A percentile compares a stretch with the other conserved stretches of the same genome.
phyloP scores from a whole-genome alignment of 1,284 basidiomycete genomes.

The Clitocybe nebularis region DNA sequence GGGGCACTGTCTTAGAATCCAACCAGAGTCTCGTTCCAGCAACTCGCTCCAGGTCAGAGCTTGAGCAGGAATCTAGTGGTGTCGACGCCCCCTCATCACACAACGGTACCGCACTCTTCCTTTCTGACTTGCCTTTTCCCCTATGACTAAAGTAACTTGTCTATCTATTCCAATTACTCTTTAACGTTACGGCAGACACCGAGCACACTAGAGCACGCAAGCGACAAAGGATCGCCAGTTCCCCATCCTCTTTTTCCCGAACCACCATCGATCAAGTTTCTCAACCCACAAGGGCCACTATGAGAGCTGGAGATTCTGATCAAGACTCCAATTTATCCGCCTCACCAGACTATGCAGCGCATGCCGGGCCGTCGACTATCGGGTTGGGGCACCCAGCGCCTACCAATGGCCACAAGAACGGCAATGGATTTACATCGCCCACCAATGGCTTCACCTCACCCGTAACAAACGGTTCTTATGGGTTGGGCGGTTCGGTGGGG shows the following conservation, averaged over 20 bases:
- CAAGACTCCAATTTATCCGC: slow-evolving; percentile 46
- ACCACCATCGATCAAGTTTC: slow-evolving; percentile 27
- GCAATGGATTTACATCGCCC: slow-evolving; percentile 33
- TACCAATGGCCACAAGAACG: slow-evolving; percentile 48
- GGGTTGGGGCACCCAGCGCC: slow-evolving; percentile 40
- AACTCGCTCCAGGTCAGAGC: slow-evolving; percentile 58
- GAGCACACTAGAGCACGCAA: slow-evolving; percentile 58
- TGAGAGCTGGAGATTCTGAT: slow-evolving; percentile 58
- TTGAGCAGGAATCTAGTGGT: slow-evolving; percentile 47
- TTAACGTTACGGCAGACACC: slow-evolving; percentile 31
- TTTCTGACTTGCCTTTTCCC: slow-evolving; percentile 13
- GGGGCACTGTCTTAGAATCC: slow-evolving; percentile 20
- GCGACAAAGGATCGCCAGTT: slow-evolving; percentile 60
- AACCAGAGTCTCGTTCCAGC: slow-evolving; percentile 49
- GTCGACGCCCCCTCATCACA: slow-evolving; percentile 21
- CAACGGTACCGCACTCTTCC: slow-evolving; percentile 25
- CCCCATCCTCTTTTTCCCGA: slow-evolving; percentile 20
- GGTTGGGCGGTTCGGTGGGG: slow-evolving; percentile 27
- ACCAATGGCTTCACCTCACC: slow-evolving; percentile 25
- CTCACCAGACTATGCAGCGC: slow-evolving; percentile 40
- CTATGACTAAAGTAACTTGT: slow-evolving; percentile 26
- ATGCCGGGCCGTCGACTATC: slow-evolving; percentile 52
- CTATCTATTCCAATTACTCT: too few relatives aligned
- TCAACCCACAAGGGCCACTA: slow-evolving; percentile 32
- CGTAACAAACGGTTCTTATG: slow-evolving; percentile 30